phyloP scores from a whole-genome alignment of 164 flowering plant species.

The Houttuynia cordata region DNA sequence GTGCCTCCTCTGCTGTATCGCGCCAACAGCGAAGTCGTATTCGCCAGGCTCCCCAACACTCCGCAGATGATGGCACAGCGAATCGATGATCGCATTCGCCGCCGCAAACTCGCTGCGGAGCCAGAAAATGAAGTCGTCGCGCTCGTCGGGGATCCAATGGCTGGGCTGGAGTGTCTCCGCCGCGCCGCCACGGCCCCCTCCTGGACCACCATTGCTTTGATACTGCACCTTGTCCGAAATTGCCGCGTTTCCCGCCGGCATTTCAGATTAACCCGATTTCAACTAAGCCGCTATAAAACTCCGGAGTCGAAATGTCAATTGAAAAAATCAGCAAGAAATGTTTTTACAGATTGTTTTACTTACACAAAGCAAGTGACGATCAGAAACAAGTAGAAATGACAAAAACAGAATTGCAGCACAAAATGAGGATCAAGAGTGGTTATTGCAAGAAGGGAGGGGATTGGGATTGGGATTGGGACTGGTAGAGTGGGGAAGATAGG shows the following conservation, averaged over 20 bases:
- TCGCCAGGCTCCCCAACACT: conserved; percentile 56
- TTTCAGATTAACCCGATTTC: background rate
- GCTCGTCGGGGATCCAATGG: conserved; percentile 64
- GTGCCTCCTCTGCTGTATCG: conserved; percentile 64
- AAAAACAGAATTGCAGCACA: too few species aligned
- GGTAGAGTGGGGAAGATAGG: too few species aligned
- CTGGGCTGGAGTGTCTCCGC: conserved; percentile 11
- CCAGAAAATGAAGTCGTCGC: conserved; percentile 73
- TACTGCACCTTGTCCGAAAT: conserved; percentile 50
- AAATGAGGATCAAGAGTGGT: too few species aligned
- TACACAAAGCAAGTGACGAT: too few species aligned
- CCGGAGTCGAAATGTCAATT: too few species aligned
- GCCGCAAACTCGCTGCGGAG: conserved; percentile 78
- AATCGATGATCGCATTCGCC: conserved; percentile 78
- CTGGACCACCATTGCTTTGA: conserved; percentile 15
- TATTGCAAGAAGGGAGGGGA: too few species aligned
- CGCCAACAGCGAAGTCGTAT: conserved; percentile 48
- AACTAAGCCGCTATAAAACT: too few species aligned
- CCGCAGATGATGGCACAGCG: conserved; percentile 57
- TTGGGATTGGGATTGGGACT: too few species aligned
- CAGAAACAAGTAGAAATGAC: too few species aligned
- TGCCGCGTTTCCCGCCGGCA: conserved; percentile 61
- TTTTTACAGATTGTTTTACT: too few species aligned
- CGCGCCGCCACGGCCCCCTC: conserved; percentile 16
- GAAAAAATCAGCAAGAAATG: too few species aligned